Evolutionary conservation across 192 early-diverging fungal genomes (phyloP), one percentile per base, ranked within the genome.

Genomic region (Jimgerdemannia lactiflua): DNA sequence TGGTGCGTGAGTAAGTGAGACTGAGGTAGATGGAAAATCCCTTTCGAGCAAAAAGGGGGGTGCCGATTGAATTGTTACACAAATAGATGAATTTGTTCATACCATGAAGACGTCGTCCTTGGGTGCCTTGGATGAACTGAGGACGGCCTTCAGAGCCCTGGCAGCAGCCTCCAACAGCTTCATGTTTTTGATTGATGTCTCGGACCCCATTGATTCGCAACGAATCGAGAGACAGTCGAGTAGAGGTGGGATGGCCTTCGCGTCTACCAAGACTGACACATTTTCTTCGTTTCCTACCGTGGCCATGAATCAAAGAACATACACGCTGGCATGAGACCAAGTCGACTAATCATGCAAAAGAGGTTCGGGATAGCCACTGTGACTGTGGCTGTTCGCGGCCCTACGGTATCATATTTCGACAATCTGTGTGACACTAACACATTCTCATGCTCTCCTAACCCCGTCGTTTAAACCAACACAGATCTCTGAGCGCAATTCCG

Each of bases 101-200:
- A 89, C 88, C 64, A 74, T 77, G 74, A 86, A 89, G 0, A 86
- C 69, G 49, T 87, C 84, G 63, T 83, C 79, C 10, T 85, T 84
- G 40, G 84, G 81, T n/a, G 83, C 84, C 17, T 83, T 83, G 19
- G 87, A 82, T 9, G 84, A 87, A 18, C 84, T 85, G 73, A 90
- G 89, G 14, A 93, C 88, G 14, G 90, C 85, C 74, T 90, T 91
- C 9, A 94, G 70, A 19, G 92, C 91, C 41, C 93, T 73, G 8
- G 90, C 87, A 9, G 85, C 75, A 1, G 93, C 90, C 72, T 94
- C 93, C 14, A 93, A 81, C 64, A 93, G 68, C 59, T 86, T 86
- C 9, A 85, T 77, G 70, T 85, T 79, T 29, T 77, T 83, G 19
- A 68, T 68, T 6, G 67, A 68, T 9, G 40, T 68, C 8, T 41